Percentiles rank a stretch among this genome's conserved stretches.
These are phyloP conservation scores for Fusarium protoensiforme DNA, from an alignment of 2,329 filamentous ascomycete species.

Conservation along the genomic window DNA sequence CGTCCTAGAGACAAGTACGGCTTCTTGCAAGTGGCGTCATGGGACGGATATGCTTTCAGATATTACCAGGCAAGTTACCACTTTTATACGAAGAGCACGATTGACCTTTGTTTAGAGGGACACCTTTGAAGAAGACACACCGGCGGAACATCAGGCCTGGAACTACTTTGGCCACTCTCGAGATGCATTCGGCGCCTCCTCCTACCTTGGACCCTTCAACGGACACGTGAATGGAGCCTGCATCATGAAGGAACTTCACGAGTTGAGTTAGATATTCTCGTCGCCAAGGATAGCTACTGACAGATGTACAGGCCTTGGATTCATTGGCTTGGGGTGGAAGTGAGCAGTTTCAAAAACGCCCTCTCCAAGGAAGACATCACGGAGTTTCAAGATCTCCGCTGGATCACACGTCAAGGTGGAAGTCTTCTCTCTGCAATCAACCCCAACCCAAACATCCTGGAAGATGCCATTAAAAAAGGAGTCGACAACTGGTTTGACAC, in stretches of 20 bases:
- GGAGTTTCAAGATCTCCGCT: neutral
- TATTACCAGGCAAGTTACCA: neutral
- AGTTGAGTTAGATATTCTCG: neutral
- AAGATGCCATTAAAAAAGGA: neutral
- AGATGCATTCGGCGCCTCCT: neutral
- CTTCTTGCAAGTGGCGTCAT: neutral
- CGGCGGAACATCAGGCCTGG: neutral
- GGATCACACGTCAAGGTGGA: neutral
- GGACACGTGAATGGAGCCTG: neutral
- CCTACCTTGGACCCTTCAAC: neutral
- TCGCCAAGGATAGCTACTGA: fast-evolving
- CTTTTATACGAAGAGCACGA: neutral
- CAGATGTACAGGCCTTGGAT: neutral
- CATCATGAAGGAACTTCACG: neutral
- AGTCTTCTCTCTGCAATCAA: neutral
- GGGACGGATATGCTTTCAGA: neutral
- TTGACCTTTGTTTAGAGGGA: neutral
- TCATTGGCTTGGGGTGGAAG: neutral
- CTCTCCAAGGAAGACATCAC: neutral
- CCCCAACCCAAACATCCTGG: neutral
- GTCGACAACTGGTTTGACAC: neutral
- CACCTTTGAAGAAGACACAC: neutral
- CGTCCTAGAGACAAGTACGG: neutral
- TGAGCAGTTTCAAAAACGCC: neutral
- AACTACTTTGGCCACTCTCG: neutral